Percentiles rank a stretch among this genome's conserved stretches.
Evolutionary conservation across 2,329 filamentous ascomycete genomes (phyloP).

Genomic region (Sporothrix phasma): DNA sequence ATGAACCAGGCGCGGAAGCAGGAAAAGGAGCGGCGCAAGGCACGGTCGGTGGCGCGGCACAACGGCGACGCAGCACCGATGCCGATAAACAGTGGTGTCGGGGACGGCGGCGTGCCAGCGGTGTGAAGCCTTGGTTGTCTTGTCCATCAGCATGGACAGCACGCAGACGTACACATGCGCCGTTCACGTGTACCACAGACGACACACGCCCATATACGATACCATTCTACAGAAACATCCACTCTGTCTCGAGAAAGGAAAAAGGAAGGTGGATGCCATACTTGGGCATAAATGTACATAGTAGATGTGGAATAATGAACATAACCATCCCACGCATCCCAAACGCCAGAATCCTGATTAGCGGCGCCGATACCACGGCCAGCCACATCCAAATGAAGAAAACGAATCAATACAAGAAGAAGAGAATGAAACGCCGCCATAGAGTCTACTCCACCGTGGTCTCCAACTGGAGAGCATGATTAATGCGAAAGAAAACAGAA

Average conservation of each 20-base stretch:
- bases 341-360: neutral
- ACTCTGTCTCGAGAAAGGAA: neutral
- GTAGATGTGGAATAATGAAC: too few relatives aligned
- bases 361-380: neutral
- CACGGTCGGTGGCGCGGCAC: conserved; percentile 26
- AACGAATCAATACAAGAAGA: neutral
- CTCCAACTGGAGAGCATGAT: too few relatives aligned
- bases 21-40: conserved; percentile 48
- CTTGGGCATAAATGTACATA: neutral
- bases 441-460: neutral
- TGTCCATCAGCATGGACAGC: too few relatives aligned
- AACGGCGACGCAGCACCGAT: neutral
- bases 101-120: neutral
- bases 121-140: neutral
- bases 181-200: too few relatives aligned
- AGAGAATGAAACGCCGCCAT: neutral
- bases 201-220: neutral
- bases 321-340: neutral
- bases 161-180: too few relatives aligned
- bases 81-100: neutral
- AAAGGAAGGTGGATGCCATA: too few relatives aligned
- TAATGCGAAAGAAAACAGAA: neutral
- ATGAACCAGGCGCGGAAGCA: conserved; percentile 59
- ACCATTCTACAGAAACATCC: neutral
- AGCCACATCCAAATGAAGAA: neutral